Base-by-base conservation (phyloP, 202 grass and related monocot species). In the Setaria italica region DNA sequence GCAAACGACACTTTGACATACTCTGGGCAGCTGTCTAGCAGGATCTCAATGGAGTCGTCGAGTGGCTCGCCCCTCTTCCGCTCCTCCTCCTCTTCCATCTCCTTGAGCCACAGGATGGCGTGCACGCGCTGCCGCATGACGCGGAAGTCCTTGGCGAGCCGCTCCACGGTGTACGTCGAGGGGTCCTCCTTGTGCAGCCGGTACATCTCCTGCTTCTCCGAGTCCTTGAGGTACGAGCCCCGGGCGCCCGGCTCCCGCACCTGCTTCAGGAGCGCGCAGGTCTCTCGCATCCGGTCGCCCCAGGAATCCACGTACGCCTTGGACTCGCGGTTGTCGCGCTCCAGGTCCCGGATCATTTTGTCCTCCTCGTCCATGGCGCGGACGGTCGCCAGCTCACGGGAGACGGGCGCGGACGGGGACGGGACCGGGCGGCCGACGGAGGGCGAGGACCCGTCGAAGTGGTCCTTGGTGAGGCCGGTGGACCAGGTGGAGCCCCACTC, bases 121-220 rank as follows among this genome's bases (percentile, higher is more conserved):
- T 99, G 94, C 39, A 99, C 97, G 48, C 97, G 89, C 92, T 99
- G 97, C 67, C 94, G 92, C 94, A 97, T 99, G 62, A 97, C 85
- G 71, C 94, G 86, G 74, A 85, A 94, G 86, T 99, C 96, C 90
- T 96, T 95, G 65, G 93, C 93, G 29, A 99, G 90, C 63, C 88
- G 90, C 82, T 99, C 96, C 42, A 99, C 92, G 45, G 90, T 96
- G 88, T 99, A 92, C 1, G 88, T 90, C 14, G 84, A 82, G 2
- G 92, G 94, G 57, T 99, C 93, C 84, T 96, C 92, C 84, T 94
- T 96, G 88, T 99, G 94, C 74, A 96, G 87, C 68, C 90, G 82
- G 74, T 99, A 96, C 90, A 94, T 96, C 87, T 99, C 92, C 71
- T 90, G 79, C 87, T 99, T 99, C 85, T 99, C 94, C 41, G 88